Conservation (phyloP, 257 asterid species). For the Salvia miltiorrhiza region DNA sequence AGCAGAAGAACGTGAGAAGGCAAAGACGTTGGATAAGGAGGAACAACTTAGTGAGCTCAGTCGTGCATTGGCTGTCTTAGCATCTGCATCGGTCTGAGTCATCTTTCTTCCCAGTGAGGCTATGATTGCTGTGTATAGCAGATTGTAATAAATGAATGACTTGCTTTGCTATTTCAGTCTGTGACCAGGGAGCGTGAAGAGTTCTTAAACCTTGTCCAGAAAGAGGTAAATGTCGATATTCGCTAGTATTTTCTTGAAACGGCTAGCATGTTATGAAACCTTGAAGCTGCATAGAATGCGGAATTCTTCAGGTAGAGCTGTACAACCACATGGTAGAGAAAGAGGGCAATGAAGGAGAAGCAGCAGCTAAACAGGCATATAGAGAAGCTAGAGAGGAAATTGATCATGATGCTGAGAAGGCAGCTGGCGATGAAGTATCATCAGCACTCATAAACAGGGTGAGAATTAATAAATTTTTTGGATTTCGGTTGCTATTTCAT, state of each 20-base stretch:
- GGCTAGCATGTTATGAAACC: not conserved
- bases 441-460: slow-evolving; percentile 90
- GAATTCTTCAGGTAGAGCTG: slow-evolving; percentile 66
- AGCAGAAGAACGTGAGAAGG: slow-evolving; percentile 48
- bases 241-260: slow-evolving; percentile 6
- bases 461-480: slow-evolving; percentile 30
- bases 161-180: slow-evolving; percentile 56
- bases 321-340: slow-evolving; percentile 83
- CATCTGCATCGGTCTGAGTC: slow-evolving; percentile 85
- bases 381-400: slow-evolving; percentile 81
- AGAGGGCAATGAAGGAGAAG: slow-evolving; percentile 75
- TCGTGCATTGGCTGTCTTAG: slow-evolving; percentile 89
- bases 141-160: slow-evolving; percentile 20
- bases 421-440: slow-evolving; percentile 71
- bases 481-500: slow-evolving; percentile 6
- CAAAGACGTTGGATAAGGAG: slow-evolving; percentile 66
- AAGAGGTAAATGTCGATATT: slow-evolving; percentile 62
- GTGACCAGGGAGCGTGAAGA: slow-evolving; percentile 98
- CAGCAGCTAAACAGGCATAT: slow-evolving; percentile 75
- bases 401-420: slow-evolving; percentile 55
- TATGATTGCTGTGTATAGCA: slow-evolving; percentile 19
- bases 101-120: slow-evolving; percentile 7
- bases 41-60: slow-evolving; percentile 91
- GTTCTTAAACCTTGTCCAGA: slow-evolving; percentile 87
- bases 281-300: slow-evolving; percentile 2